Evolutionary conservation across 169 alveolate species (phyloP).

Genomic region (Sarcocystis neurona): DNA sequence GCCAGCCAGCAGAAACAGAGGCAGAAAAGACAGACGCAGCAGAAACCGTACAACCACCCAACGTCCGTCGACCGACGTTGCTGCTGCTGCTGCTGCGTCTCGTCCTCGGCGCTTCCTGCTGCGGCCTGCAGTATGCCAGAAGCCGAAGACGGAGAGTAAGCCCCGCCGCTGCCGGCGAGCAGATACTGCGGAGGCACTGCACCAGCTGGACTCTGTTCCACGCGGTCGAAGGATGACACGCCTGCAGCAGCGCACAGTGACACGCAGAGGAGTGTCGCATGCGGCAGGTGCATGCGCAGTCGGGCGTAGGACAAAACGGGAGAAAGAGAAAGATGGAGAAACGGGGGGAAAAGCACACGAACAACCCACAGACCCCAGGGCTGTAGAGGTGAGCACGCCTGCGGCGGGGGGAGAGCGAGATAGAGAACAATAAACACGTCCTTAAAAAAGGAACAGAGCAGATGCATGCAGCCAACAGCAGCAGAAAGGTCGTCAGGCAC

Average conservation of each 20-base stretch:
- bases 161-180: background rate
- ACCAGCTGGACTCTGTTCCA: background rate
- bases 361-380: background rate
- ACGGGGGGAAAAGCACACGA: background rate
- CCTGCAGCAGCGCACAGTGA: background rate
- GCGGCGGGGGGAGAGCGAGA: background rate
- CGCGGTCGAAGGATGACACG: background rate
- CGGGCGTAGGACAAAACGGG: background rate
- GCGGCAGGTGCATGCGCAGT: background rate
- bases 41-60: slow-evolving; percentile 32
- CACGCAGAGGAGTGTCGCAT: background rate
- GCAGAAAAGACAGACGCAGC: slow-evolving; percentile 7
- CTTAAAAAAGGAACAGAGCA: background rate
- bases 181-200: background rate
- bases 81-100: no score
- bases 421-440: background rate
- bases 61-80: slow-evolving; percentile 48
- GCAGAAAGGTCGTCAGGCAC: no score
- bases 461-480: no score
- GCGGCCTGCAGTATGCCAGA: background rate
- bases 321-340: background rate
- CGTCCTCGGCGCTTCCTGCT: background rate
- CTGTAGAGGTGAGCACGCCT: no score
- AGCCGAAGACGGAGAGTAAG: background rate
- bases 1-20: slow-evolving; percentile 44